Percentiles rank a stretch among this genome's conserved stretches.
These are phyloP conservation scores for Hymenoscyphus linearis DNA, from an alignment of 2,329 filamentous ascomycete genomes.

Conservation along the genomic window DNA sequence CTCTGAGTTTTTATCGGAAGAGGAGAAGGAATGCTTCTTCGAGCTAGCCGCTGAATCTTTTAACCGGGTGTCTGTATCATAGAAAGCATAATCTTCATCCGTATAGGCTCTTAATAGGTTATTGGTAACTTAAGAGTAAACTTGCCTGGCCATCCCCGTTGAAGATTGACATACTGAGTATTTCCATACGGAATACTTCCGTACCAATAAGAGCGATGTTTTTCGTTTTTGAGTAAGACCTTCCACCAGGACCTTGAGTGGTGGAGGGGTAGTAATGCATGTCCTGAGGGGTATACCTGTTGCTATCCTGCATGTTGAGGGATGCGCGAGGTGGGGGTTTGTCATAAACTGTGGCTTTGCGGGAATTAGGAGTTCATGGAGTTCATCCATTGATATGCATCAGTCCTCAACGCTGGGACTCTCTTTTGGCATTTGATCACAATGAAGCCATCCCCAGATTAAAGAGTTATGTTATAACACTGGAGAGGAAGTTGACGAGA, in stretches of 20 bases:
- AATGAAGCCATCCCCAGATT: background rate
- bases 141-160: background rate
- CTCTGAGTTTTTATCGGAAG: too few relatives aligned
- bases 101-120: too few relatives aligned
- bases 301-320: constrained; percentile 3
- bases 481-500: background rate
- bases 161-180: background rate
- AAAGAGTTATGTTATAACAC: background rate
- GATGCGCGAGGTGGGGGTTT: background rate
- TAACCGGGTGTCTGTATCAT: background rate
- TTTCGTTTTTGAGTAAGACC: background rate
- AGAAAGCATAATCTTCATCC: background rate
- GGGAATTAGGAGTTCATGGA: background rate
- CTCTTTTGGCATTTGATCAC: background rate
- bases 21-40: background rate
- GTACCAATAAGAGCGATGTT: background rate
- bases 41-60: constrained; percentile 1
- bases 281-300: constrained; percentile 7
- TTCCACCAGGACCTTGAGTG: constrained; percentile 6
- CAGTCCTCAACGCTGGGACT: background rate
- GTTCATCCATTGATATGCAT: background rate
- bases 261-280: constrained; percentile 8
- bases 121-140: background rate
- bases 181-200: background rate
- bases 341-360: background rate